A percentile compares a stretch with the other conserved stretches of the same genome.
These are phyloP conservation scores for Sherardia arvensis DNA, from an alignment of 257 asterid species.

Conservation along the genomic window DNA sequence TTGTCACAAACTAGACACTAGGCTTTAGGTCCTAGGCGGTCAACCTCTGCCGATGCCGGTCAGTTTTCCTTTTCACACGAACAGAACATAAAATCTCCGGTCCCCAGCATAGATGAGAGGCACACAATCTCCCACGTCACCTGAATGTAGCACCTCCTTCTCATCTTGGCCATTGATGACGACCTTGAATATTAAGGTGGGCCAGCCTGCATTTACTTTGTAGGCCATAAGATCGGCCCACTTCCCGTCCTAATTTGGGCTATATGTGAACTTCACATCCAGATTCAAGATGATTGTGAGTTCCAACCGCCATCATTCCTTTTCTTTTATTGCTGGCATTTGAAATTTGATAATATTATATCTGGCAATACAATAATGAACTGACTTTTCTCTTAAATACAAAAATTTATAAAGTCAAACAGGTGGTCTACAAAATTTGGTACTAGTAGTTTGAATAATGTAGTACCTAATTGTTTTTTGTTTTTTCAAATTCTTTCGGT, in stretches of 20 bases:
- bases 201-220: constrained; percentile 36
- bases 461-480: too few relatives aligned
- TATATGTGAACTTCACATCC: background rate
- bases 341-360: too few relatives aligned
- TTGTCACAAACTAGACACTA: background rate
- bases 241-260: constrained; percentile 15
- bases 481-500: too few relatives aligned
- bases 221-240: constrained; percentile 40
- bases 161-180: constrained; percentile 16
- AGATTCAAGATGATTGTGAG: background rate
- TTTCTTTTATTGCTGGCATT: background rate
- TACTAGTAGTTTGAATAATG: too few relatives aligned
- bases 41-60: constrained; percentile 8
- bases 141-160: constrained; percentile 15
- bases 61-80: background rate
- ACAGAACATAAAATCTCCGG: background rate
- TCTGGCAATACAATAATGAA: too few relatives aligned
- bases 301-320: background rate
- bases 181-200: constrained; percentile 24
- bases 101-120: constrained; percentile 17
- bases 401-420: too few relatives aligned
- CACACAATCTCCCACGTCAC: constrained; percentile 35
- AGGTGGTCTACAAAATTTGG: too few relatives aligned
- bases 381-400: too few relatives aligned
- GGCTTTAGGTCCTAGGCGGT: background rate